A percentile compares a stretch with the other conserved stretches of the same genome.
Conservation (phyloP, 768 basidiomycete species). For the Stropharia rugosoannulata region DNA sequence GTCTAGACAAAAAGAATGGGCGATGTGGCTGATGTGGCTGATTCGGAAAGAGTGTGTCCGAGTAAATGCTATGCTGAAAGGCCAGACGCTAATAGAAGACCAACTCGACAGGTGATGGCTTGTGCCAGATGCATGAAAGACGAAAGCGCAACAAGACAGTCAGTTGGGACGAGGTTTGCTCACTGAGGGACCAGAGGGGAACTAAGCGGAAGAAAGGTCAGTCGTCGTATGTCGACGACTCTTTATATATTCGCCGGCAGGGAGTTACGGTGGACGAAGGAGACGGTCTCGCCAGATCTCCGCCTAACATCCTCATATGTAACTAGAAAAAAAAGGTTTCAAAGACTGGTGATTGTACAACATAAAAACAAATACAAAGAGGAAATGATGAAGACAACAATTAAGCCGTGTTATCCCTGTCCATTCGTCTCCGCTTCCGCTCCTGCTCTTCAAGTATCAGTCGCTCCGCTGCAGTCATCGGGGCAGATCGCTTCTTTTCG, state of each 20-base stretch:
- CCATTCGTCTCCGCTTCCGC: slow-evolving; percentile 80
- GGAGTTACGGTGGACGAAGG: slow-evolving; percentile 8
- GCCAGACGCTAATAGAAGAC: too few species aligned
- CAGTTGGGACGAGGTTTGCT: neutral
- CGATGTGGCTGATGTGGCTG: too few species aligned
- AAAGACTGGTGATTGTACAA: slow-evolving; percentile 17
- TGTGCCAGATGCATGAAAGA: neutral
- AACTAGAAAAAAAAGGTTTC: slow-evolving; percentile 10
- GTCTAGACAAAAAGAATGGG: too few species aligned
- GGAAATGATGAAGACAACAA: neutral
- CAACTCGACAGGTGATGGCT: too few species aligned
- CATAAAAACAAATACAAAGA: slow-evolving; percentile 19
- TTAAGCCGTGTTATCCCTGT: slow-evolving; percentile 39
- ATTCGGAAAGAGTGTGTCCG: too few species aligned
- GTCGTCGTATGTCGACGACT: neutral
- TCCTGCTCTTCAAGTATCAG: slow-evolving; percentile 91
- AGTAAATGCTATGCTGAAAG: too few species aligned
- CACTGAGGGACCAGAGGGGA: neutral
- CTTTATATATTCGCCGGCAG: slow-evolving; percentile 2
- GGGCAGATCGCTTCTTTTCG: slow-evolving; percentile 61
- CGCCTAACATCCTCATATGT: slow-evolving; percentile 7
- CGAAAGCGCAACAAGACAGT: neutral
- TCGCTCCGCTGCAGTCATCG: slow-evolving; percentile 81
- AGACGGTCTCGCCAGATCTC: slow-evolving; percentile 12
- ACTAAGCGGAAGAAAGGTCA: neutral